Base-by-base conservation (phyloP, 2,329 filamentous ascomycete genomes). In the Cordyceps pruinosa region DNA sequence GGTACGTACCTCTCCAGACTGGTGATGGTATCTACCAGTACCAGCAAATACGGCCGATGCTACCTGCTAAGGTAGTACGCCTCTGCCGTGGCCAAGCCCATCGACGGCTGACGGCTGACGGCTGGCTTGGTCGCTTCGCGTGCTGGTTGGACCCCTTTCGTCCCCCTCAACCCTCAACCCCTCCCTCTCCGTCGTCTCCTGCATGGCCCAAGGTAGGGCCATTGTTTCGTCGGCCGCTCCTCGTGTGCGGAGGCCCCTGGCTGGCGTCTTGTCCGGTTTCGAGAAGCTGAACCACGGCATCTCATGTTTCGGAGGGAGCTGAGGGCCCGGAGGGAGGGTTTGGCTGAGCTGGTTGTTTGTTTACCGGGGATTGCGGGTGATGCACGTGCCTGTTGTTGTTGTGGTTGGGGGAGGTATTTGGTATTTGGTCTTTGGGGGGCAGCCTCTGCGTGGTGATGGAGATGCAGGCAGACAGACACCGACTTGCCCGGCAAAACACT, bases 231-330 rank as follows among this genome's bases (percentile, higher is more conserved):
- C 37, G 30, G 17, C 37, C 35, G n/a, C 48, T 53, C 28, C 39
- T 53, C 30, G 9, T 34, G 17, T 23, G 41, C 41, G 28, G 50
- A 28, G 15, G 12, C 30, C 37, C 51, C 39, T 45, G 41, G 39
- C 35, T 25, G 37, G 39, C 50, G 32, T 46, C 19, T 21, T 26
- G 23, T 46, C 42, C 21, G 42, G 51, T 54, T 54, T 54, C 41
- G 51, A 45, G 51, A 54, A 46, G 51, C 30, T 35, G 23, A 46
- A 54, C 21, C 32, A 39, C 46, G 54, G 44, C 54, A 56, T 56
- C 32, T 37, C 52, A 56, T 56, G 52, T 56, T 56, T 56, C 52
- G 52, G 52, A 48, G 42, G n/a, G 52, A 56, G 13, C 41, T 41
- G 52, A 28, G 42, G 35, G 32, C 42, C 42, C n/a, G n/a, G n/a